These are phyloP conservation scores for Talaromyces sp. DNA, from an alignment of 2,329 filamentous ascomycete genomes.

Conservation along the genomic window DNA sequence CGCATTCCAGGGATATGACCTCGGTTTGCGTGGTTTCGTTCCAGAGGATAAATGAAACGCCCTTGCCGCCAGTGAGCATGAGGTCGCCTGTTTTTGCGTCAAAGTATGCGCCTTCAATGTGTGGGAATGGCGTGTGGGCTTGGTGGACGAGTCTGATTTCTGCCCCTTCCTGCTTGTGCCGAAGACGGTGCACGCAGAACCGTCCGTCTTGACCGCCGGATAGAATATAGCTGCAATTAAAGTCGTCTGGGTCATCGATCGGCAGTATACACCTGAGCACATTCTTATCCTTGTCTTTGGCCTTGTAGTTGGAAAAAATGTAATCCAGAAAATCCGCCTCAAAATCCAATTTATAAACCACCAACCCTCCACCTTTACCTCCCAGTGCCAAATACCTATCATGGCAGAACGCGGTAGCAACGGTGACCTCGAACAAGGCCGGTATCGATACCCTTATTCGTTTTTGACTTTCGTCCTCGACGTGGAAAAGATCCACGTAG, in stretches of 20 bases:
- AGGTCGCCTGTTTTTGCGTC: constrained; percentile 48
- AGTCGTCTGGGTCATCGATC: constrained; percentile 13
- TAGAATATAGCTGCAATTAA: constrained; percentile 45
- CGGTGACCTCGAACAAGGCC: constrained; percentile 48
- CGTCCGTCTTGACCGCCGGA: constrained; percentile 73
- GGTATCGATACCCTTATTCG: constrained; percentile 26
- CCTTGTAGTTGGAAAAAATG: constrained; percentile 20
- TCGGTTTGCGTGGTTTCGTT: constrained; percentile 68
- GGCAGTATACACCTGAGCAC: constrained; percentile 62
- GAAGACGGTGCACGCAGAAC: constrained; percentile 59
- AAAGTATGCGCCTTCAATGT: constrained; percentile 70
- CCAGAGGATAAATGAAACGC: constrained; percentile 75
- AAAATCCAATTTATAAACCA: constrained; percentile 36
- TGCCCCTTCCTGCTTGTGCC: too few species aligned
- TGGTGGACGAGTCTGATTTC: constrained; percentile 58
- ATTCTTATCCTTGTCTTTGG: constrained; percentile 47
- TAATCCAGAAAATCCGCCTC: constrained; percentile 17
- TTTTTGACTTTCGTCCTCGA: constrained; percentile 24
- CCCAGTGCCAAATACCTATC: constrained; percentile 46
- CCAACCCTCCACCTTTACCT: constrained; percentile 52
- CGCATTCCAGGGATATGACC: constrained; percentile 69
- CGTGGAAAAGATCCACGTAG: constrained; percentile 24
- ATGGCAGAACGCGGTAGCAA: constrained; percentile 35
- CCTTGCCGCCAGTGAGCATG: constrained; percentile 73
- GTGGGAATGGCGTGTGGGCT: constrained; percentile 63